Base-by-base conservation (phyloP, 2,329 filamentous ascomycete species). In the Talaromyces sp. region DNA sequence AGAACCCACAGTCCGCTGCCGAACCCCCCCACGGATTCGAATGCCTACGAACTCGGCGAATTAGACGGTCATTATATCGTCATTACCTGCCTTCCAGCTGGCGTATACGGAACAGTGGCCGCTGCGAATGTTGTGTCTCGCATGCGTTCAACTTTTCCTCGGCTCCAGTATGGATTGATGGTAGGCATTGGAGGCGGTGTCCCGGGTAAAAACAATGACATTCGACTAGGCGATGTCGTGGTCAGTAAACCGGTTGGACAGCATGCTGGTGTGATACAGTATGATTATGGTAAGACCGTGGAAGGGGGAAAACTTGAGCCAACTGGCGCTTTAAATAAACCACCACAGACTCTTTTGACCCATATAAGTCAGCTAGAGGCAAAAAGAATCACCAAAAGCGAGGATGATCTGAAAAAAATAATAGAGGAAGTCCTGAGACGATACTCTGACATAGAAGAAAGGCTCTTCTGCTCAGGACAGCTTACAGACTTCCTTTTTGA, bases 191-290 rank as follows among this genome's bases (percentile, higher is more conserved):
- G 41, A 45, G 41, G 41, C 0, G 69, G 67, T 3, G 62, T 70
- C n/a, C 70, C 70, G 2, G 31, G n/a, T 24, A 66, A 52, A 22
- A 69, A 65, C 9, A 45, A 56, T 27, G 67, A 71, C 11, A 67
- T 71, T 61, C 66, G 69, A 54, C 62, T 72, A 3, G 70, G 69
- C 1, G 69, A 72, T 63, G 48, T 72, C 19, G 68, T 71, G 11
- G 69, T 72, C 11, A 70, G 70, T 61, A 47, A 67, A 33, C 68
- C 68, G 8, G 31, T 31, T 19, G 65, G 50, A 13, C 54, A 31
- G 10, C 59, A 24, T 39, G 52, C 65, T 24, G 68, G 68, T 8
- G 68, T 70, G 9, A 50, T 69, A 11, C 60, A 68, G 27, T 68
- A 66, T 41, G 67, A 69, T 22, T 48, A 48, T 16, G 19, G 19